Evolutionary conservation across 140 eudicot species (phyloP).

Genomic region (Flaveria floridana): DNA sequence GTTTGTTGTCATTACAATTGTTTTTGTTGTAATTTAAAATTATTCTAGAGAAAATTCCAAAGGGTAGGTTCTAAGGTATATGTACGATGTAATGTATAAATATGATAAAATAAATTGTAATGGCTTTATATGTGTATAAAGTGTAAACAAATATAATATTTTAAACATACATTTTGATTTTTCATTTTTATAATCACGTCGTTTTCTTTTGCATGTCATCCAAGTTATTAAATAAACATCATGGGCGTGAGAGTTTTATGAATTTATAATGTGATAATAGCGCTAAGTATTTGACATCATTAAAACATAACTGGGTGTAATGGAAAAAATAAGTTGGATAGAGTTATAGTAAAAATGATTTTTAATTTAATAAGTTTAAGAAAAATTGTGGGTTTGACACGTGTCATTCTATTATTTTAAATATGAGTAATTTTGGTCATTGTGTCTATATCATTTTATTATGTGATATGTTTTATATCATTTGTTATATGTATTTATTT

Average conservation of each 20-base stretch:
- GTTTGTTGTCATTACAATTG: constrained; percentile 19
- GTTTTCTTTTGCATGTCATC: constrained; percentile 10
- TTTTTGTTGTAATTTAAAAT: constrained; percentile 15
- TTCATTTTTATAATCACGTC: background rate
- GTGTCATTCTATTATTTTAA: no score
- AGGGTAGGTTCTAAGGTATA: constrained; percentile 18
- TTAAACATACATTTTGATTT: background rate
- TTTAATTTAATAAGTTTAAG: no score
- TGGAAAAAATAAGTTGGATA: background rate
- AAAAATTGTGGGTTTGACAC: no score
- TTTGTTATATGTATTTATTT: no score
- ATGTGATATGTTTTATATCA: no score
- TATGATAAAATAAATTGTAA: background rate
- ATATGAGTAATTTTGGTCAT: no score
- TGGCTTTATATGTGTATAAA: background rate
- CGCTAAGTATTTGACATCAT: background rate
- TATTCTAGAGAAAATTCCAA: constrained; percentile 12
- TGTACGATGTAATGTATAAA: background rate
- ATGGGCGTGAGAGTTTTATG: background rate
- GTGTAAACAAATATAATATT: background rate
- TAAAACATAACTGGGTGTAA: background rate
- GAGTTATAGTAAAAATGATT: no score
- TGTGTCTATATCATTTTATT: no score
- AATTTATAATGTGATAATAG: background rate
- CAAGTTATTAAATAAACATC: background rate